Percentiles rank a stretch among this genome's conserved stretches.
Conservation (phyloP, 495 filamentous ascomycete species). For the Pyronema omphalodes region DNA sequence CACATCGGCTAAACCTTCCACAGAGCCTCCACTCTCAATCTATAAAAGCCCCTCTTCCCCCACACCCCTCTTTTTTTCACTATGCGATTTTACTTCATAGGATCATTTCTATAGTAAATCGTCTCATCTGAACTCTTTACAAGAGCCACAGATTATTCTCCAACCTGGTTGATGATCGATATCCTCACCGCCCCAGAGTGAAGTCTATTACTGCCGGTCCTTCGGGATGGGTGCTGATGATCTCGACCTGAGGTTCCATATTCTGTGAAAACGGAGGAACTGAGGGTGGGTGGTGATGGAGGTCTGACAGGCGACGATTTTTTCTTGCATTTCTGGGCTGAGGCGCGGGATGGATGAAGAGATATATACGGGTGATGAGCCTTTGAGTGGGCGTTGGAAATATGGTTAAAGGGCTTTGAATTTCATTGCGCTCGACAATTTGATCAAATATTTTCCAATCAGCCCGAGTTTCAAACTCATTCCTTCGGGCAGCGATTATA, state of each 20-base stretch:
- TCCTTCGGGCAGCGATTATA: too few species aligned
- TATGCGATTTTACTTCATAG: conserved; percentile 43
- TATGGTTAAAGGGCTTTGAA: too few species aligned
- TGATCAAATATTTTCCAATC: too few species aligned
- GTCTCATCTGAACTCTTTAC: conserved; percentile 61
- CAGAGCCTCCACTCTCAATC: not conserved
- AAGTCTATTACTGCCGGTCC: conserved; percentile 26
- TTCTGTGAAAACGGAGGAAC: conserved; percentile 16
- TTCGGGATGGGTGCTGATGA: conserved; percentile 47
- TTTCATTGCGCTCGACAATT: too few species aligned
- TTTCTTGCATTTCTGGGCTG: not conserved
- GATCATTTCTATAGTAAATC: conserved; percentile 86
- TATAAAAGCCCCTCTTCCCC: conserved; percentile 14
- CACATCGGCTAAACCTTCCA: too few species aligned
- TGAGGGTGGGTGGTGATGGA: conserved; percentile 43
- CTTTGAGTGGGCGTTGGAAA: too few species aligned
- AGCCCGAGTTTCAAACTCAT: too few species aligned
- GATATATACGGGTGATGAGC: too few species aligned
- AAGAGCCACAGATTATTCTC: conserved; percentile 39
- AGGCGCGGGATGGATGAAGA: too few species aligned
- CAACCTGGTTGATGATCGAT: conserved; percentile 44
- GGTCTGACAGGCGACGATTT: conserved; percentile 39
- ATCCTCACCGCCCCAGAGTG: conserved; percentile 43
- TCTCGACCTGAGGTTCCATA: conserved; percentile 38
- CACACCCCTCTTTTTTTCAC: conserved; percentile 14